Conservation (phyloP, 1,139 yeast genomes). For the Blastobotrys buckinghamii region DNA sequence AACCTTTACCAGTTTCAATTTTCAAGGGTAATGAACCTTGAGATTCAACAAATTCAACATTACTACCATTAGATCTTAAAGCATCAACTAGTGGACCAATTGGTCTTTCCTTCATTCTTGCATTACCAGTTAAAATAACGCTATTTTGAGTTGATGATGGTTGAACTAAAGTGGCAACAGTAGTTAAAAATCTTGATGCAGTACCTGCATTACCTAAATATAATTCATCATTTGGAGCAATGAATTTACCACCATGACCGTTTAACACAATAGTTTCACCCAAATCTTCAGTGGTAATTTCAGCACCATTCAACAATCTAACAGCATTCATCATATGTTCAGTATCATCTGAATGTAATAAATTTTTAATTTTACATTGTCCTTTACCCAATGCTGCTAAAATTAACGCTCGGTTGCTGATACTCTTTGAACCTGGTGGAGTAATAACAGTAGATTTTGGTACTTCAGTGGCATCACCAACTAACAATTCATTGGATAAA, state of each 20-base stretch:
- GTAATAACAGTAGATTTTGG: conserved; percentile 47
- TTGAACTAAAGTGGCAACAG: conserved; percentile 78
- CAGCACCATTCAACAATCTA: conserved; percentile 71
- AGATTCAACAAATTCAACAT: conserved; percentile 61
- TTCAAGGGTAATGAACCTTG: conserved; percentile 84
- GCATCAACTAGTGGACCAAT: conserved; percentile 96
- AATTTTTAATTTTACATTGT: conserved; percentile 71
- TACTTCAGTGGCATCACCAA: conserved; percentile 38
- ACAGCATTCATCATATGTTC: conserved; percentile 93
- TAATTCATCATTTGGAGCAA: conserved; percentile 53
- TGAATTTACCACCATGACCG: conserved; percentile 79
- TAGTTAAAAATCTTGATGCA: conserved; percentile 88
- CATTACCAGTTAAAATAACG: conserved; percentile 82
- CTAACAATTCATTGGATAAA: conserved; percentile 78
- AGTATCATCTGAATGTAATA: conserved; percentile 92
- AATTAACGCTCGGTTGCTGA: conserved; percentile 88
- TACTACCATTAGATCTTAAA: conserved; percentile 69
- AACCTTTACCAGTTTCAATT: conserved; percentile 62
- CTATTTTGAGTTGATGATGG: conserved; percentile 38
- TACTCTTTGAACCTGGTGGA: conserved; percentile 98
- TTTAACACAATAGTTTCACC: conserved; percentile 81
- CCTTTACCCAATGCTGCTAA: conserved; percentile 91
- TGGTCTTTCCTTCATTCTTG: conserved; percentile 97
- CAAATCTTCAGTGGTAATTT: conserved; percentile 67
- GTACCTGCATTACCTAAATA: conserved; percentile 98